phyloP scores from a whole-genome alignment of 2,329 filamentous ascomycete species.

The Scopulariopsis brevicaulis region DNA sequence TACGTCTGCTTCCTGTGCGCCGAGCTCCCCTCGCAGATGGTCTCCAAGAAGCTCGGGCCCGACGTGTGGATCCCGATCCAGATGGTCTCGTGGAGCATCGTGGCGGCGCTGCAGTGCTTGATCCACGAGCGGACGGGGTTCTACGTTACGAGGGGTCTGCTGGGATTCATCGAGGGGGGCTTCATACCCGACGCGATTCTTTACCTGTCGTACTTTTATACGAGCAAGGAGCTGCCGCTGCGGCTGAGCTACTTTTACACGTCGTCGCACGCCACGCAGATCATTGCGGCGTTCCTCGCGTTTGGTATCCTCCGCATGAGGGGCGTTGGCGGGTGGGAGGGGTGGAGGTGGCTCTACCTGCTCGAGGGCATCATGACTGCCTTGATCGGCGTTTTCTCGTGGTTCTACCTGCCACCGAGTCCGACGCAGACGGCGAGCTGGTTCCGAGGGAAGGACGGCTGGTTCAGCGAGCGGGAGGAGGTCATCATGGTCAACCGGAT shows the following conservation, averaged over 20 bases:
- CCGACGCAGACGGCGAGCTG: slow-evolving; percentile 39
- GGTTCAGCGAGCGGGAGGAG: slow-evolving; percentile 49
- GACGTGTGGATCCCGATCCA: slow-evolving; percentile 50
- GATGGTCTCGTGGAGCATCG: slow-evolving; percentile 43
- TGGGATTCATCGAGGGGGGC: slow-evolving; percentile 31
- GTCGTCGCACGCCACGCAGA: slow-evolving; percentile 25
- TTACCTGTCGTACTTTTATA: slow-evolving; percentile 31
- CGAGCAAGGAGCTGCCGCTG: slow-evolving; percentile 24
- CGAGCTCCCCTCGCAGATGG: slow-evolving; percentile 45
- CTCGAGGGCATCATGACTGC: slow-evolving; percentile 36
- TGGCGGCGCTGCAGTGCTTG: slow-evolving; percentile 34
- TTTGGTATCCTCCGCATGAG: slow-evolving; percentile 27
- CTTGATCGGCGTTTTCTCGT: slow-evolving; percentile 38
- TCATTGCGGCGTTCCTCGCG: slow-evolving; percentile 24
- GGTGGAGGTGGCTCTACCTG: slow-evolving; percentile 40
- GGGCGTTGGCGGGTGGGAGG: slow-evolving; percentile 19
- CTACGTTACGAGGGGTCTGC: slow-evolving; percentile 22
- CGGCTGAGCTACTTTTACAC: slow-evolving; percentile 29
- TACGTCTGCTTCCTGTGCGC: slow-evolving; percentile 17
- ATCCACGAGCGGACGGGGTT: slow-evolving; percentile 24
- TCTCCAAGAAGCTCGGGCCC: slow-evolving; percentile 44
- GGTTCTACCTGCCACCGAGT: slow-evolving; percentile 41
- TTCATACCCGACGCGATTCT: slow-evolving; percentile 33
- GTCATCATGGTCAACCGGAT: slow-evolving; percentile 49
- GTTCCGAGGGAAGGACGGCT: slow-evolving; percentile 41